These are phyloP conservation scores for Aspergillus eucalypticola DNA, from an alignment of 2,329 filamentous ascomycete genomes.

Conservation along the genomic window DNA sequence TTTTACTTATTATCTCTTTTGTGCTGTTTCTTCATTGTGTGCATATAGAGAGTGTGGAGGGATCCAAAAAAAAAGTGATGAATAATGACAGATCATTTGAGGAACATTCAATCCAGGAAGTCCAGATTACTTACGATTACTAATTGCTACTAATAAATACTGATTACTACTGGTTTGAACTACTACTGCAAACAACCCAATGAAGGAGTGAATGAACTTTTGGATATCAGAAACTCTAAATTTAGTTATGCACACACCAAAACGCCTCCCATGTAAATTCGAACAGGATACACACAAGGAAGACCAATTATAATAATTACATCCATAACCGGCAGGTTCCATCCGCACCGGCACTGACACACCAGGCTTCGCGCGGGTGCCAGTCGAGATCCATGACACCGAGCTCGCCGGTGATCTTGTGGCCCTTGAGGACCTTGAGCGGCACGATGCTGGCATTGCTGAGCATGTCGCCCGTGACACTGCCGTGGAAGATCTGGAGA, in stretches of 20 bases:
- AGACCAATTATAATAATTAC: constrained; percentile 39
- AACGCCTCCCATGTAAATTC: constrained; percentile 25
- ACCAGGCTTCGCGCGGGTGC: constrained; percentile 94
- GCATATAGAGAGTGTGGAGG: too few relatives aligned
- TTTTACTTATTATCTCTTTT: too few relatives aligned
- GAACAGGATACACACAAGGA: constrained; percentile 20
- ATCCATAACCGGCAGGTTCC: constrained; percentile 90
- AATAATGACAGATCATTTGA: too few relatives aligned
- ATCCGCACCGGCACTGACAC: constrained; percentile 90
- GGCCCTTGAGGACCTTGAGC: constrained; percentile 87
- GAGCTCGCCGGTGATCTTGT: constrained; percentile 80
- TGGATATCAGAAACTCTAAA: constrained; percentile 30
- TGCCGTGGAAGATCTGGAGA: constrained; percentile 94
- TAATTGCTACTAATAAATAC: too few relatives aligned
- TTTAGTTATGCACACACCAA: constrained; percentile 25
- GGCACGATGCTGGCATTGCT: constrained; percentile 96
- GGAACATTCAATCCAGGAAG: too few relatives aligned
- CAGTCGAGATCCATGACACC: constrained; percentile 94
- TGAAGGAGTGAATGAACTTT: constrained; percentile 22
- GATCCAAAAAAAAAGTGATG: too few relatives aligned
- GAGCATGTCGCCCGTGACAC: constrained; percentile 91
- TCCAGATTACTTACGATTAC: too few relatives aligned
- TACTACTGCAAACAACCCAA: constrained; percentile 9
- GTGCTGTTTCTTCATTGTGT: too few relatives aligned
- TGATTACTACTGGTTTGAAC: too few relatives aligned